Percentiles rank a stretch among this genome's conserved stretches.
Conservation (phyloP, 345 rosid genomes). For the Acer negundo region DNA sequence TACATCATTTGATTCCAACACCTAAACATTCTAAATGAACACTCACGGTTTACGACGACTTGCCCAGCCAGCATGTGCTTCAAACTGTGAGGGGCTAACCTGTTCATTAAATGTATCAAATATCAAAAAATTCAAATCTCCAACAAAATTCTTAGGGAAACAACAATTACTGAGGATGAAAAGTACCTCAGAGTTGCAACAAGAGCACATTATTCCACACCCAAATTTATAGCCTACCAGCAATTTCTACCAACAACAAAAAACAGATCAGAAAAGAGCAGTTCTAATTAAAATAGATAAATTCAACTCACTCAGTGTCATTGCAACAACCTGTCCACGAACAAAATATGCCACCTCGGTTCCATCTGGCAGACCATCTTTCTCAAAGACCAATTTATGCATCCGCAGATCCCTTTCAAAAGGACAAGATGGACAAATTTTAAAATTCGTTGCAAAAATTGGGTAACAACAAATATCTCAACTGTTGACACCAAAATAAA, state of each 20-base stretch:
- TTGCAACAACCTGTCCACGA: slow-evolving; percentile 65
- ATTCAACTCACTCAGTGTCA: not conserved
- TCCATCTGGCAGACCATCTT: slow-evolving; percentile 82
- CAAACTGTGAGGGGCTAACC: slow-evolving; percentile 92
- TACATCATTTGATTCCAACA: slow-evolving; percentile 4
- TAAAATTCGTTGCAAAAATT: not conserved
- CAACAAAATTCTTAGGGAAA: slow-evolving; percentile 10
- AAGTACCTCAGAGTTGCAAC: slow-evolving; percentile 78
- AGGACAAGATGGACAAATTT: slow-evolving; percentile 19
- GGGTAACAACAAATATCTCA: slow-evolving; percentile 6
- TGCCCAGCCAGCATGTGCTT: slow-evolving; percentile 98
- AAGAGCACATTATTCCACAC: slow-evolving; percentile 76
- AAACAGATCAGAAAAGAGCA: slow-evolving; percentile 26
- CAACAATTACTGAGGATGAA: slow-evolving; percentile 20
- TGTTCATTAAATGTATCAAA: slow-evolving; percentile 37
- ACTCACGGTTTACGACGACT: slow-evolving; percentile 95
- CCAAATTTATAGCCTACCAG: slow-evolving; percentile 85
- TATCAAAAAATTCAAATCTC: slow-evolving; percentile 22
- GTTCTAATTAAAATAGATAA: slow-evolving; percentile 3
- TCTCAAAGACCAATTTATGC: slow-evolving; percentile 90
- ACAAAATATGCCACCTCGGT: slow-evolving; percentile 84
- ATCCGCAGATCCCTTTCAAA: slow-evolving; percentile 72
- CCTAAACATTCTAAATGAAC: not conserved
- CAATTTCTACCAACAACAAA: slow-evolving; percentile 58
- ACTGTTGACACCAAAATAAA: slow-evolving; percentile 4